Base-by-base conservation (phyloP, 176 grass and related monocot genomes). In the Chloris gayana region DNA sequence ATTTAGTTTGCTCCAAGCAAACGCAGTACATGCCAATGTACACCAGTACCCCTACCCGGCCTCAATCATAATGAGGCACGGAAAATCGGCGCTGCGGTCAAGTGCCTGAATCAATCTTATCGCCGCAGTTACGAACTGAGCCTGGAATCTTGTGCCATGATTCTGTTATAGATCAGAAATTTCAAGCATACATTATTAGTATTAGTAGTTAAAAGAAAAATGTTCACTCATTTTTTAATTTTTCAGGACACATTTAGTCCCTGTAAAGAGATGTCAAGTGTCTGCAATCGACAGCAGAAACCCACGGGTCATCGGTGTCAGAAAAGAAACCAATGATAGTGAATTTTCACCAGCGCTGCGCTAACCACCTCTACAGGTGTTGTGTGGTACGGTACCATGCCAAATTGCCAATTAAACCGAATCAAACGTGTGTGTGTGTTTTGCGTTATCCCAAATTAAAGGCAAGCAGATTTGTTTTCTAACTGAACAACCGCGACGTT, bases 1-100 rank as follows among this genome's bases (percentile, higher is more conserved):
- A 51, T 56, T 72, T 34, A 72, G 14, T 72, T 64, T 42, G 67
- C 45, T 64, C 58, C 39, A 70, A 70, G 41, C 33, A 63, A 53
- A 32, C 72, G 61, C 31, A 15, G 53, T 75, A 42, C 34, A 61
- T 3, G 35, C n/a, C 14, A 14, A 59, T 25, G 73, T 75, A 61
- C 53, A 4, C 35, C 35, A 37, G 4, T 37, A 37, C 35, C n/a
- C n/a, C n/a, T n/a, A n/a, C n/a, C n/a, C 11, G n/a, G 21, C 14
- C 9, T 41, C 6, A n/a, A 59, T 31, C 53, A 39, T 51, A n/a
- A 34, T 19, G 33, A 21, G 8, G 9, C 63, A 9, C 33, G 21
- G 51, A 39, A 7, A 54, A 14, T n/a, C 3, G 50, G 14, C 12
- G 32, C 14, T 32, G 67, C 27, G 17, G 8, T 58, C 56, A 17